These are phyloP conservation scores for Pythium aristosporum DNA, from an alignment of 352 stramenopile genomes.

Conservation along the genomic window DNA sequence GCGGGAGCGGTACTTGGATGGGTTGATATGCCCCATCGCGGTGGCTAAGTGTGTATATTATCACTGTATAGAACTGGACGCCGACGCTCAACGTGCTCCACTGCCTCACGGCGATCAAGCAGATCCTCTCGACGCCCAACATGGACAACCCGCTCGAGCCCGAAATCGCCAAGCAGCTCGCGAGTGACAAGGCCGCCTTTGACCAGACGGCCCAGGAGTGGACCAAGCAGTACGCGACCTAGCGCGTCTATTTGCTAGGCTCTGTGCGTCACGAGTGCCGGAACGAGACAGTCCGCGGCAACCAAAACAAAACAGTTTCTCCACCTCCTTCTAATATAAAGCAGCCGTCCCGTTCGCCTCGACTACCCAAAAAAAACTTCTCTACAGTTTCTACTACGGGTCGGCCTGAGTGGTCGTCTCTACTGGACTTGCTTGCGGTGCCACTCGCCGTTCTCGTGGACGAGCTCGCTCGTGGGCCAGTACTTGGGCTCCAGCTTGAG, in stretches of 20 bases:
- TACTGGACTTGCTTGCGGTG: constrained; percentile 35
- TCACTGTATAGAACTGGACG: constrained; percentile 87
- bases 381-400: neutral
- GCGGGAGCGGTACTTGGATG: neutral
- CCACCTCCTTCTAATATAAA: neutral
- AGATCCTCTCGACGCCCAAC: constrained; percentile 94
- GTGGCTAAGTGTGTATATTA: neutral
- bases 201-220: constrained; percentile 92
- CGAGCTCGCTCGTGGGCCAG: constrained; percentile 88
- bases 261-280: too few relatives aligned
- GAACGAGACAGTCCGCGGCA: too few relatives aligned
- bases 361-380: neutral
- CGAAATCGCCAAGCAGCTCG: constrained; percentile 93
- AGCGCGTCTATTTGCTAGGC: constrained; percentile 10
- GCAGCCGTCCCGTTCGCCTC: neutral
- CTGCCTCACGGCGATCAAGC: constrained; percentile 91
- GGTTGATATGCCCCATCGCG: too few relatives aligned
- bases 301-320: neutral
- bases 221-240: constrained; percentile 90
- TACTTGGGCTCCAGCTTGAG: constrained; percentile 90
- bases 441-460: constrained; percentile 79
- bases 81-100: constrained; percentile 94
- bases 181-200: constrained; percentile 93
- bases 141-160: constrained; percentile 96
- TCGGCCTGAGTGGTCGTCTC: too few relatives aligned